Conservation (phyloP, 208 protist genomes). For the Entamoeba dispar region DNA sequence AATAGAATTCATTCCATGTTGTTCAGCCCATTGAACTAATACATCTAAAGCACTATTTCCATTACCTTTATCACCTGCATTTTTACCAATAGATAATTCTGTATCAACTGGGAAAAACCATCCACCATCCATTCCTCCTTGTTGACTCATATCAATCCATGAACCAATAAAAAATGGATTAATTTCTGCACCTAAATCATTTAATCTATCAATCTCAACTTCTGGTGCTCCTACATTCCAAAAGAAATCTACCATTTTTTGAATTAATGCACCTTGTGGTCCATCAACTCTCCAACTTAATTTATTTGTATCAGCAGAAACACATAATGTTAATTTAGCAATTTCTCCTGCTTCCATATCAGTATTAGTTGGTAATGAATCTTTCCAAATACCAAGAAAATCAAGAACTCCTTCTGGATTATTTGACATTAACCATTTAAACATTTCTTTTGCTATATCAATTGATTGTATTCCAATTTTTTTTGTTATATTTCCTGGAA, state of each 20-base stretch:
- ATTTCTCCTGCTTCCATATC: background rate
- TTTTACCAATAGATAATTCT: background rate
- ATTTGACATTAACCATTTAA: background rate
- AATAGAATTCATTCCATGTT: constrained; percentile 12
- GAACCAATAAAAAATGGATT: constrained; percentile 15
- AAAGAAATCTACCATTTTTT: constrained; percentile 22
- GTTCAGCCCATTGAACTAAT: constrained; percentile 9
- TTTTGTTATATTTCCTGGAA: background rate
- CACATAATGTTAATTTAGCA: background rate
- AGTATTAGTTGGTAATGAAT: background rate
- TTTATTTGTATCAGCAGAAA: background rate
- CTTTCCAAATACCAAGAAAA: background rate
- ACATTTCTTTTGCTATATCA: background rate
- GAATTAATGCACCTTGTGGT: constrained; percentile 13
- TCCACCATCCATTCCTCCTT: constrained; percentile 23
- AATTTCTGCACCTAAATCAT: constrained; percentile 10
- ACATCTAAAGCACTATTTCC: background rate
- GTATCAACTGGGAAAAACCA: constrained; percentile 23
- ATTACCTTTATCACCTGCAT: constrained; percentile 9
- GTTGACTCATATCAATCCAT: constrained; percentile 17
- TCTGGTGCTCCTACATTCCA: constrained; percentile 22
- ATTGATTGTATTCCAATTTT: background rate
- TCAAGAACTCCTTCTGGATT: background rate
- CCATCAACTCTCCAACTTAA: background rate
- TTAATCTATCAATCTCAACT: constrained; percentile 15